phyloP scores from a whole-genome alignment of 768 basidiomycete species.

The Gymnopilus junonius region DNA sequence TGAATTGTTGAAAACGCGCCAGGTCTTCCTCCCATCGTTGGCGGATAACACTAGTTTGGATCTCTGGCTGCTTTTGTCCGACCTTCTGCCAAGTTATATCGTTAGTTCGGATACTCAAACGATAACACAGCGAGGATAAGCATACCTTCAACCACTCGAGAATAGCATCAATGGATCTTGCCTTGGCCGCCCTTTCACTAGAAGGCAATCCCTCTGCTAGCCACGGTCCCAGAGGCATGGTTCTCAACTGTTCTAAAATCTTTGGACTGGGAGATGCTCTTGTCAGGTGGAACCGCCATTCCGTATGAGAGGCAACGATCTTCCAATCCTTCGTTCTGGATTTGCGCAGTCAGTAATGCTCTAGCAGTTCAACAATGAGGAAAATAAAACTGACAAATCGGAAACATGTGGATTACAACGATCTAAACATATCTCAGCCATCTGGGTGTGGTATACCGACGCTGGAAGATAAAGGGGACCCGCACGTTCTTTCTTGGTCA shows the following conservation, averaged over 20 bases:
- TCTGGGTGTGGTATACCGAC: constrained; percentile 16
- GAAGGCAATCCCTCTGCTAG: constrained; percentile 15
- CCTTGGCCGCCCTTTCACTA: constrained; percentile 2
- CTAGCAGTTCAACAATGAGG: neutral
- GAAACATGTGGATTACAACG: constrained; percentile 14
- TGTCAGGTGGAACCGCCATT: constrained; percentile 17
- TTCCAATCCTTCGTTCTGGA: constrained; percentile 11
- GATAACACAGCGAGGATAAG: neutral
- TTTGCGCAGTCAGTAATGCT: neutral
- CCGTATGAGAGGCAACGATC: constrained; percentile 10
- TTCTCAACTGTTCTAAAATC: constrained; percentile 4
- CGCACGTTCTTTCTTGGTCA: constrained; percentile 10
- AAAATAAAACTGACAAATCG: constrained; percentile 8
- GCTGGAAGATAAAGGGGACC: constrained; percentile 6
- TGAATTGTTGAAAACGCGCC: neutral
- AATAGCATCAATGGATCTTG: constrained; percentile 2
- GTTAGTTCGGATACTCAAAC: neutral
- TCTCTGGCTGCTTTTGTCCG: neutral
- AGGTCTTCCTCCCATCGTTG: neutral
- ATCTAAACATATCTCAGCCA: constrained; percentile 20
- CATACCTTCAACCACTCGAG: constrained; percentile 9
- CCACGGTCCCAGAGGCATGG: constrained; percentile 7
- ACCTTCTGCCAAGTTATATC: neutral
- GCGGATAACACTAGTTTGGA: neutral
- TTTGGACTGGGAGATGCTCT: constrained; percentile 9